phyloP scores from a whole-genome alignment of 495 filamentous ascomycete species.

The Cairneyella variabilis region DNA sequence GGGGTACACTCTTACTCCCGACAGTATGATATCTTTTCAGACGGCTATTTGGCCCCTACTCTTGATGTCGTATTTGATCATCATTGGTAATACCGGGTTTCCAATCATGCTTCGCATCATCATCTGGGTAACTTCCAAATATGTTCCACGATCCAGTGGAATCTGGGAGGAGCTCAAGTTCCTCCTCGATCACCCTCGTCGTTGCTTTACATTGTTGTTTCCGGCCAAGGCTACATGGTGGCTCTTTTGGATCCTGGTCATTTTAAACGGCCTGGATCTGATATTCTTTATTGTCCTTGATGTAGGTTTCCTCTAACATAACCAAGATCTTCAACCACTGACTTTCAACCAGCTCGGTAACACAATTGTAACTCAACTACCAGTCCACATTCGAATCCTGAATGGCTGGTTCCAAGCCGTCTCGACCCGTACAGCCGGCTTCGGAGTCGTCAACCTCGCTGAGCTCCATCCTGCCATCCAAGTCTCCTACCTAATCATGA shows the following conservation, averaged over 20 bases:
- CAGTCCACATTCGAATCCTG: constrained; percentile 67
- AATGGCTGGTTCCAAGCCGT: constrained; percentile 86
- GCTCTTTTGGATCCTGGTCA: constrained; percentile 81
- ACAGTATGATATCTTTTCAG: constrained; percentile 88
- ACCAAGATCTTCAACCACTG: background rate
- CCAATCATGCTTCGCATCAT: constrained; percentile 87
- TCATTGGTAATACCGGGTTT: constrained; percentile 92
- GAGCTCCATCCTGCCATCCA: constrained; percentile 85
- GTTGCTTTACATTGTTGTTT: constrained; percentile 93
- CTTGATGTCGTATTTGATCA: constrained; percentile 73
- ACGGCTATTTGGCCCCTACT: constrained; percentile 69
- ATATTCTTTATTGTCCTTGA: constrained; percentile 90
- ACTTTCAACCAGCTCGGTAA: constrained; percentile 58
- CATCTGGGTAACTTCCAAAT: constrained; percentile 70
- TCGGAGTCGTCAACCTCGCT: constrained; percentile 71
- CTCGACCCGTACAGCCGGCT: constrained; percentile 84
- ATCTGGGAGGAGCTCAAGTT: constrained; percentile 87
- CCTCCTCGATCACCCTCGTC: constrained; percentile 86
- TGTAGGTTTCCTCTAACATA: constrained; percentile 49
- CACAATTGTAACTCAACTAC: constrained; percentile 52
- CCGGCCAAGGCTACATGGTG: constrained; percentile 91
- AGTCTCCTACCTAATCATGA: constrained; percentile 95
- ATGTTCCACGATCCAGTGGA: constrained; percentile 54
- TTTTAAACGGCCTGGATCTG: constrained; percentile 77
- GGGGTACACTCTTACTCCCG: constrained; percentile 80